phyloP scores from a whole-genome alignment of 805 yeast genomes.

The Suhomyces prunicola region DNA sequence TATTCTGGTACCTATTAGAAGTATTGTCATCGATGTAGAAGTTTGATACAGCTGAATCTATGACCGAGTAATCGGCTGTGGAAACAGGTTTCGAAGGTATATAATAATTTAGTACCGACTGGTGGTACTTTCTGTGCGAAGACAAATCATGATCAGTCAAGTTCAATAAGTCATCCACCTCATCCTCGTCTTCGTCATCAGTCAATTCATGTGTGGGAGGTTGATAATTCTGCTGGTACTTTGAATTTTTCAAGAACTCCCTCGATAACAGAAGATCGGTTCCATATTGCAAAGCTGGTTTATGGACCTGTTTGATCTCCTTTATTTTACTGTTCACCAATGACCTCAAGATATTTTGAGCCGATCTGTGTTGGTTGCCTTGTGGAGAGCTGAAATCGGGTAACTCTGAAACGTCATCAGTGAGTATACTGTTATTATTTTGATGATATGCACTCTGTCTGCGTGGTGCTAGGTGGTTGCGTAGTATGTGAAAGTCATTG shows the following conservation, averaged over 20 bases:
- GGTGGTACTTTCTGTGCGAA: slow-evolving; percentile 24
- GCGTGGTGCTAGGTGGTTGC: neutral
- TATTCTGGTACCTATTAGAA: slow-evolving; percentile 12
- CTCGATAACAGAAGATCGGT: slow-evolving; percentile 25
- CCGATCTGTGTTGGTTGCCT: neutral
- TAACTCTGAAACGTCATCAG: slow-evolving; percentile 5
- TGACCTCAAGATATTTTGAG: neutral
- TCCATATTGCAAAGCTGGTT: slow-evolving; percentile 29
- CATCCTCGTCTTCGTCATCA: neutral
- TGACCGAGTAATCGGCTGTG: slow-evolving; percentile 25
- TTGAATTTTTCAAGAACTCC: slow-evolving; percentile 10
- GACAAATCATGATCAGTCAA: neutral
- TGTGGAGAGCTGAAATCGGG: neutral
- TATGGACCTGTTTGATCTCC: too few species aligned
- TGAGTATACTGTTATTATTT: slow-evolving; percentile 10
- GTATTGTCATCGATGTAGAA: slow-evolving; percentile 8
- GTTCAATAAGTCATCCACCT: slow-evolving; percentile 2
- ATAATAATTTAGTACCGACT: slow-evolving; percentile 10
- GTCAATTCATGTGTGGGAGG: slow-evolving; percentile 10
- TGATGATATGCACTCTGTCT: neutral
- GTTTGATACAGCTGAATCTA: slow-evolving; percentile 16
- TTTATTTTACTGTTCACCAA: neutral
- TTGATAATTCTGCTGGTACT: slow-evolving; percentile 31
- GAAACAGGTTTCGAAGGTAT: slow-evolving; percentile 25
- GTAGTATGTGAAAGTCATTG: slow-evolving; percentile 7